A percentile compares a stretch with the other conserved stretches of the same genome.
Evolutionary conservation across 305 asterid genomes (phyloP).

Genomic region (Solanum hybrid): DNA sequence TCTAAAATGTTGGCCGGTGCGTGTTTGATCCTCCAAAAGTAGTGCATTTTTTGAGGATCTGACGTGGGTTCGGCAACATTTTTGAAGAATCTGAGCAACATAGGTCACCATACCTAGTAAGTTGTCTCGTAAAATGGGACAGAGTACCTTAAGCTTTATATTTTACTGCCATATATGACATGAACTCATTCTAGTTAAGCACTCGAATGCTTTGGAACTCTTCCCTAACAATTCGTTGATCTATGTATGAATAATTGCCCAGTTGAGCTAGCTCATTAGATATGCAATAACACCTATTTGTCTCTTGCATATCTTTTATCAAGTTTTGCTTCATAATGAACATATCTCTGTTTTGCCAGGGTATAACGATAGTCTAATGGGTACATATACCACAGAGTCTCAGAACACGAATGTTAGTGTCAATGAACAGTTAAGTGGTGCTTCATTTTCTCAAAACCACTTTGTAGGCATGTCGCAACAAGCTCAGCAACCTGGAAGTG

Average conservation of each 20-base stretch:
- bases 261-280: not conserved
- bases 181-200: not conserved
- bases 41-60: not conserved
- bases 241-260: not conserved
- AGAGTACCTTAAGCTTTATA: not conserved
- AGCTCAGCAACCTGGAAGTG: slow-evolving; percentile 5
- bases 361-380: not conserved
- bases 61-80: not conserved
- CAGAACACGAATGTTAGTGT: not conserved
- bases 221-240: not conserved
- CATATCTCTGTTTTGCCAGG: slow-evolving; percentile 2
- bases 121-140: not conserved
- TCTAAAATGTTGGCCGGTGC: not conserved
- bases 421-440: slow-evolving; percentile 3
- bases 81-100: not conserved
- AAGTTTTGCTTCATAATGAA: not conserved
- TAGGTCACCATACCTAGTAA: not conserved
- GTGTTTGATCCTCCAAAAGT: not conserved
- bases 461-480: slow-evolving; percentile 1
- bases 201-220: not conserved
- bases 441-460: slow-evolving; percentile 2
- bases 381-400: not conserved
- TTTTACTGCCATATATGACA: not conserved
- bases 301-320: not conserved
- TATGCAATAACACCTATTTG: not conserved